A percentile compares a stretch with the other conserved stretches of the same genome.
These are phyloP conservation scores for Ambrosiella xylebori DNA, from an alignment of 2,329 filamentous ascomycete genomes.

Conservation along the genomic window DNA sequence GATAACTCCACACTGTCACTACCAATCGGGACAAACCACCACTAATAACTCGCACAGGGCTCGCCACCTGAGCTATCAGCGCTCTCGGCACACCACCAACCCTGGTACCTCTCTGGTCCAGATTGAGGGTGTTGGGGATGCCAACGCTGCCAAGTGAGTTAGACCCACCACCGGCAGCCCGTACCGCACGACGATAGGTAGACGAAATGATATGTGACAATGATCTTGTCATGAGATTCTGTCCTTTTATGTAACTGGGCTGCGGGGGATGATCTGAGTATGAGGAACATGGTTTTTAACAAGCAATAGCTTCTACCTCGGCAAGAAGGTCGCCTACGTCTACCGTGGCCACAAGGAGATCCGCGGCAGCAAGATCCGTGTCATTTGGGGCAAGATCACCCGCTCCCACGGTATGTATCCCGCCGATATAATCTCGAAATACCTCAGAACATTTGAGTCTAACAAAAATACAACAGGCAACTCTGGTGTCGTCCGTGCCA, in stretches of 20 bases:
- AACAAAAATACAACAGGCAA: constrained; percentile 44
- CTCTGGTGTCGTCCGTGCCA: constrained; percentile 93
- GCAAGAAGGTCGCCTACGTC: constrained; percentile 98
- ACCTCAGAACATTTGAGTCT: background rate
- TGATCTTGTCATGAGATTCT: no score
- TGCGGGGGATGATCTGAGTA: background rate
- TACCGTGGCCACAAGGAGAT: constrained; percentile 92
- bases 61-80: constrained; percentile 96
- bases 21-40: constrained; percentile 9
- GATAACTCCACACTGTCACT: background rate
- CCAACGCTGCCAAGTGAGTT: constrained; percentile 69
- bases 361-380: constrained; percentile 93
- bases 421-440: background rate
- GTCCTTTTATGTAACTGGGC: no score
- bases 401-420: constrained; percentile 65
- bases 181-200: background rate
- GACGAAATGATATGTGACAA: no score
- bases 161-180: background rate
- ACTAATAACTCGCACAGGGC: constrained; percentile 40
- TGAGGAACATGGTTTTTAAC: constrained; percentile 16
- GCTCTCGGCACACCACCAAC: constrained; percentile 81
- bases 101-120: constrained; percentile 88
- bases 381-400: constrained; percentile 98
- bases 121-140: constrained; percentile 94
- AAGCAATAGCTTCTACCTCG: constrained; percentile 65